Evolutionary conservation across 495 filamentous ascomycete genomes (phyloP), one percentile per base, ranked within the genome.

Genomic region (Penicillium cinerascens): DNA sequence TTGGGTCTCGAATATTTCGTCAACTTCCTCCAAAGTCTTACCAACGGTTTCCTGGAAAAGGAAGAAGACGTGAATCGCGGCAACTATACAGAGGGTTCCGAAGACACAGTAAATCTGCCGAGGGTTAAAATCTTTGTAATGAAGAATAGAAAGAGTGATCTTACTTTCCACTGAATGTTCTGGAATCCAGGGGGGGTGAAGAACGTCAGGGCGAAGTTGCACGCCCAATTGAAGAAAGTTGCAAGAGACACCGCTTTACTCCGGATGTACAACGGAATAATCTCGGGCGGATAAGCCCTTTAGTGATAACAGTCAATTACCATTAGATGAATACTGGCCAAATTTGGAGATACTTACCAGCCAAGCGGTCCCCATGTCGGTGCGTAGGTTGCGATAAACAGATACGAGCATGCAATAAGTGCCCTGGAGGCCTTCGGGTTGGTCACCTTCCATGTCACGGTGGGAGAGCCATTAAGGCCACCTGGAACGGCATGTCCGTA

Each of bases 41-140:
- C 78, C 80, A 11, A 78, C 78, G 2, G 84, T 87, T 63, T 87
- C 83, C 0, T 82, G 83, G 57, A 80, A 86, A 65, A 85, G 78
- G 67, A 83, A 80, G 56, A 82, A 86, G 38, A 85, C 78, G 74
- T 37, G 84, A 79, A 64, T 82, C 82, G 60, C 85, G 79, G 64
- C 84, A 75, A 61, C 85, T 82, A 10, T 78, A 83, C 59, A 62
- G 17, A 53, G 50, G 0, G 52, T 58, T n/a, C 59, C 55, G 23
- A 62, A 62, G 2, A 58, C 23, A 39, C 51, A 58, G 15, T 58
- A 58, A 0, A 50, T 38, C 59, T 58, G 16, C 6, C 1, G 7
- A n/a, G 16, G 13, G 44, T 58, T 10, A 54, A n/a, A 7, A 29
- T 26, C 1, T 36, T 0, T 20, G 18, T 10, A 26, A 17, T 2